Evolutionary conservation across 1,284 basidiomycete genomes (phyloP), one percentile per base, ranked within the genome.

Genomic region (Boletus calvinii): DNA sequence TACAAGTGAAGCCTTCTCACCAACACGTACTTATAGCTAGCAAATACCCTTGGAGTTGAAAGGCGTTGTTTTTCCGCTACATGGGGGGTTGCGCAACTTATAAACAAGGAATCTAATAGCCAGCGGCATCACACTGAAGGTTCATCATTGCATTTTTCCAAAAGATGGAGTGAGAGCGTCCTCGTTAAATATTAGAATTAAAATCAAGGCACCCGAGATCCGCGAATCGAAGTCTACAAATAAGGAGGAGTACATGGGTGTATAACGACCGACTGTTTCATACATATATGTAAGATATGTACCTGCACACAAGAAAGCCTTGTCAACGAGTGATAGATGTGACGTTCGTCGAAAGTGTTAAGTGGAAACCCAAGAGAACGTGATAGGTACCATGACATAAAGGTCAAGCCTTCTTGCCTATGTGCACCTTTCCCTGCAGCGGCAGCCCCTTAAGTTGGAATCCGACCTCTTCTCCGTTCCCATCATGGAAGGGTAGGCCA

Each of bases 361-460:
- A 31, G 35, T 30, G 24, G 13, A 52, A 32, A 29, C 37, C 11
- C 30, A 37, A 53, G 46, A 40, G 31, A 47, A 20, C 5, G 40
- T 40, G 31, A 42, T 46, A n/a, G 24, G 31, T 7, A 1, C 30
- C 20, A 24, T 7, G 22, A 36, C n/a, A 31, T 4, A 15, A 22
- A 20, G 11, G 18, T 62, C 46, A 62, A n/a, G 36, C n/a, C 62
- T 77, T 82, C 78, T 83, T 87, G 50, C 84, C 82, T 13, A 90
- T 73, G 40, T 73, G 73, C 5, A 90, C 82, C 50, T 72, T 80
- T 4, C 88, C 87, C 46, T 75, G 74, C 59, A 90, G 83, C 12
- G 88, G 87, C 6, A 90, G 66, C 0, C 79, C 84, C 5, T 67
- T 72, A 39, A 90, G 68, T 59, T 81, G 76, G 65, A 90, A 77